Percentiles rank a stretch among this genome's conserved stretches.
Conservation (phyloP, 1,284 basidiomycete genomes). For the Rhodotorula sp. region DNA sequence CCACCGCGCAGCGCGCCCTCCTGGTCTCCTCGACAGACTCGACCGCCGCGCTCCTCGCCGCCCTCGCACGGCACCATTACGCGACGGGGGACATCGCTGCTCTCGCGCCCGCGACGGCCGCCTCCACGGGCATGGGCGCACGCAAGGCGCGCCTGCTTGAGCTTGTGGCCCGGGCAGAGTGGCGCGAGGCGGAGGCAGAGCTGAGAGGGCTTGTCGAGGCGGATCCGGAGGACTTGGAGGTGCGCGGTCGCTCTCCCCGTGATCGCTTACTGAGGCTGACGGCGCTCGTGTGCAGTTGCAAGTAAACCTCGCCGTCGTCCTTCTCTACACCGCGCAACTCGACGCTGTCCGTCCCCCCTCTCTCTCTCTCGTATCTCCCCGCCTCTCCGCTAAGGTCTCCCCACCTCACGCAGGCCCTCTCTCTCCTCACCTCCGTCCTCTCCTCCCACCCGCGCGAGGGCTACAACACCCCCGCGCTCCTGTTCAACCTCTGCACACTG, state of each 20-base stretch:
- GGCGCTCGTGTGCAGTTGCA: conserved; percentile 58
- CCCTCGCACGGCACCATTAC: conserved; percentile 70
- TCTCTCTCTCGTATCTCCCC: conserved; percentile 13
- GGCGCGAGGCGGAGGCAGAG: conserved; percentile 59
- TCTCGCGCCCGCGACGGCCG: conserved; percentile 57
- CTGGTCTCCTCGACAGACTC: conserved; percentile 51
- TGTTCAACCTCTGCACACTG: conserved; percentile 88
- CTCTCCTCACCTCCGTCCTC: conserved; percentile 7
- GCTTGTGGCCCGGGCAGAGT: conserved; percentile 67
- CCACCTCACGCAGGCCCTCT: conserved; percentile 9
- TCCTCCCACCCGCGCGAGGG: not conserved
- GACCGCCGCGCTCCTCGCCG: conserved; percentile 63
- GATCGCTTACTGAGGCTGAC: not conserved
- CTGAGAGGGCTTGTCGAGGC: conserved; percentile 57
- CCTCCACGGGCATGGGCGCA: conserved; percentile 57
- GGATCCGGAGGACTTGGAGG: conserved; percentile 64
- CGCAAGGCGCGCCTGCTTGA: conserved; percentile 58
- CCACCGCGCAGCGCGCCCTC: conserved; percentile 62
- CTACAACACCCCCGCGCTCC: conserved; percentile 65
- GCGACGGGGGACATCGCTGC: conserved; percentile 65
- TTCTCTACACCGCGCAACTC: conserved; percentile 40
- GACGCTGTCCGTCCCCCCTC: conserved; percentile 47
- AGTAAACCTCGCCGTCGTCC: conserved; percentile 68
- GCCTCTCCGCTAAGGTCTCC: conserved; percentile 50
- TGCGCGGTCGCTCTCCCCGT: conserved; percentile 48